phyloP scores from a whole-genome alignment of 345 rosid species.

The Sisymbrium altissimum region DNA sequence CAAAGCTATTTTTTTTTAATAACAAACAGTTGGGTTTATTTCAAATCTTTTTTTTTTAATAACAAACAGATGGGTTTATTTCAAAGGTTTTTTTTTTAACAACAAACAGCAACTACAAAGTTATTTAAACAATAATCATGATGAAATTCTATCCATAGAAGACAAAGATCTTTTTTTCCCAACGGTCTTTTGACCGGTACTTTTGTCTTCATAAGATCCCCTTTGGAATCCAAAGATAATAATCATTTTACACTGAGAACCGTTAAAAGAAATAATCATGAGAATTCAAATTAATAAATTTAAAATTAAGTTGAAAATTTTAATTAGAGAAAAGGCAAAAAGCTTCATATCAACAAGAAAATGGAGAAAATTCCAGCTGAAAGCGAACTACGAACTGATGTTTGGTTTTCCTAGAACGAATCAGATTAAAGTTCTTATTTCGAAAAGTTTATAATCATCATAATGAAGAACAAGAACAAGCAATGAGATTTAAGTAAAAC shows the following conservation, averaged over 20 bases:
- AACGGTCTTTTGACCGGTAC: slow-evolving; percentile 38
- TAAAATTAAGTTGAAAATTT: not conserved
- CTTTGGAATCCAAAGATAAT: slow-evolving; percentile 39
- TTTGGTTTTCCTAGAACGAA: not conserved
- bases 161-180: slow-evolving; percentile 21
- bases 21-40: no score
- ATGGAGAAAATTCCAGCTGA: not conserved
- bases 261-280: slow-evolving; percentile 23
- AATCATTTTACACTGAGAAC: slow-evolving; percentile 20
- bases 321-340: no score
- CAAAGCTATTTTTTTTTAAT: no score
- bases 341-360: not conserved
- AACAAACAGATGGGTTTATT: no score
- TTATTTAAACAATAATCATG: not conserved
- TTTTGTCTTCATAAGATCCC: slow-evolving; percentile 36
- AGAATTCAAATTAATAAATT: not conserved
- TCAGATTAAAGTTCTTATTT: not conserved
- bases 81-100: no score
- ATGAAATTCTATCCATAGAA: slow-evolving; percentile 6
- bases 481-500: slow-evolving; percentile 19
- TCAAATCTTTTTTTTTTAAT: no score
- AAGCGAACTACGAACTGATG: not conserved
- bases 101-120: no score
- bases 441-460: not conserved
- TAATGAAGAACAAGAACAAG: slow-evolving; percentile 2